A percentile compares a stretch with the other conserved stretches of the same genome.
phyloP scores from a whole-genome alignment of 495 filamentous ascomycete species.

The Penicillium lividum region DNA sequence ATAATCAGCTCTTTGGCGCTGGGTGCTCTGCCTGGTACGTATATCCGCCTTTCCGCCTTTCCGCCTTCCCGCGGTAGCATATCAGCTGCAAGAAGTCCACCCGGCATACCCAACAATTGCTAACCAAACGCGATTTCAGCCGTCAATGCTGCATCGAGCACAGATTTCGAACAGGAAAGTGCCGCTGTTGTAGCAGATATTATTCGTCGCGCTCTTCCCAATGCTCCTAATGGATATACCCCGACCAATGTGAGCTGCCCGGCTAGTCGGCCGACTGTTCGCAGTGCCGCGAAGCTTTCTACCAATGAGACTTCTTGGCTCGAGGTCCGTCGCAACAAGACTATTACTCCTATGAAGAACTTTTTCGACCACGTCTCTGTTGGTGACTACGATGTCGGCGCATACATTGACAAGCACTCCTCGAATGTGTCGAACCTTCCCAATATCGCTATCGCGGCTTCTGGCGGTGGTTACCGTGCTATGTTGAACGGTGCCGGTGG shows the following conservation, averaged over 20 bases:
- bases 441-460: constrained; percentile 61
- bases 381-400: constrained; percentile 68
- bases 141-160: constrained; percentile 20
- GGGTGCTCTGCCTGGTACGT: constrained; percentile 36
- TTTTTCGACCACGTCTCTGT: constrained; percentile 75
- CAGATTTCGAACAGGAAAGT: constrained; percentile 6
- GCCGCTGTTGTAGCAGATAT: constrained; percentile 14
- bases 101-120: not conserved
- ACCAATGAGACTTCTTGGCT: constrained; percentile 71
- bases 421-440: constrained; percentile 59
- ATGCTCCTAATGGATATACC: constrained; percentile 51
- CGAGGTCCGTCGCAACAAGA: constrained; percentile 49
- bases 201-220: constrained; percentile 39
- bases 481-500: constrained; percentile 88
- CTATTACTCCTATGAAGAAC: constrained; percentile 66
- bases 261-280: constrained; percentile 48
- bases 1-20: constrained; percentile 27
- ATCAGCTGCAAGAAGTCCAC: not conserved
- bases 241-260: constrained; percentile 45
- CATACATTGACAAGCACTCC: constrained; percentile 62
- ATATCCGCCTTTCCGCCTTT: not conserved
- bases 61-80: not conserved
- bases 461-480: constrained; percentile 80
- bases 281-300: constrained; percentile 60
- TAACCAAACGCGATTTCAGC: constrained; percentile 11